Base-by-base conservation (phyloP, 495 filamentous ascomycete species). In the Penicillium atrosanguineum region DNA sequence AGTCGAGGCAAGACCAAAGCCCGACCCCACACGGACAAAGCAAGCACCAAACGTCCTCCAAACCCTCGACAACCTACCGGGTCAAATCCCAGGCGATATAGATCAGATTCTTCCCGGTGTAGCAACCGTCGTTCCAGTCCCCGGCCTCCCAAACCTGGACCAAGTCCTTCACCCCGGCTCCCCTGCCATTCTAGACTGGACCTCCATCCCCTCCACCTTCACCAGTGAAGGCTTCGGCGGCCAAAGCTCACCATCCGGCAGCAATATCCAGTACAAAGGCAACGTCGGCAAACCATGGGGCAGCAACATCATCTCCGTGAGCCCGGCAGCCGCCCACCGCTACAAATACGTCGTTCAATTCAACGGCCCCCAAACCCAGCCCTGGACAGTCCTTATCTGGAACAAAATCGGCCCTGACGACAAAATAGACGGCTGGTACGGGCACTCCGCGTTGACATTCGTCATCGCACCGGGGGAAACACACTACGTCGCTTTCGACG, bases 271-370 rank as follows among this genome's bases (percentile, higher is more conserved):
- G 48, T 78, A 78, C 55, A 25, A 56, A 5, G 78, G 79, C 26
- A 82, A 83, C 44, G 62, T 75, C 34, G 80, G 80, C 19, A 59
- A 39, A n/a, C 78, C 80, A 7, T 79, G 79, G 65, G 79, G 79
- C 4, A 74, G 73, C 67, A 83, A 83, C 59, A 77, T 83, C 40
- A 75, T 79, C 49, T 55, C 63, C 36, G 69, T 82, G 28, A 56
- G 53, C 34, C 62, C 68, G 0, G 48, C 51, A n/a, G 53, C 67
- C 12, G 71, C 72, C 4, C 55, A 68, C 15, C 45, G 52, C 1
- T 73, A 78, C 62, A 69, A 79, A 23, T 83, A 79, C 66, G 77
- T 79, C 20, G 70, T 66, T 31, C 69, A 70, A 31, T 75, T 82
- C 61, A 60, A 45, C 28, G 76, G 77, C 38, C 55, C 62, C 34